Conservation (phyloP, 2,329 filamentous ascomycete genomes). For the Aspergillaceae sp. region DNA sequence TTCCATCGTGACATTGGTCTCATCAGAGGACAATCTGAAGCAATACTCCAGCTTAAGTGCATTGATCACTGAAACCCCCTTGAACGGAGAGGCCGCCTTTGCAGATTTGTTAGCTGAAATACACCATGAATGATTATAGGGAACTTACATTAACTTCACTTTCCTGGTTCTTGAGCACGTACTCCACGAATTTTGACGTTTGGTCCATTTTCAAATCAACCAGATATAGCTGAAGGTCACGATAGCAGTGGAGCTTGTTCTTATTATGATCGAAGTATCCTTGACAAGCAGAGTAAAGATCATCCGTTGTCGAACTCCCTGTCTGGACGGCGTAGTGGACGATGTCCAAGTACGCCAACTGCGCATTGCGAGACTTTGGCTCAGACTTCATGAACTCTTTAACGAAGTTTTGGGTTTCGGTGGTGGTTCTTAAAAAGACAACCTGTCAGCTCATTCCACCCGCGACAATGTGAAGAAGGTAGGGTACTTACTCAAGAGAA, state of each 20-base stretch:
- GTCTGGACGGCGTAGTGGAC: constrained; percentile 17
- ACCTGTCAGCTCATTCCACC: constrained; percentile 4
- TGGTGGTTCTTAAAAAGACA: constrained; percentile 17
- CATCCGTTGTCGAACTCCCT: constrained; percentile 17
- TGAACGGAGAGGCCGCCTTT: constrained; percentile 8
- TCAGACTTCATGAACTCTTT: constrained; percentile 23
- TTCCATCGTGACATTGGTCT: constrained; percentile 15
- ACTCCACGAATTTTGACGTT: constrained; percentile 19
- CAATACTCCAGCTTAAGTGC: constrained; percentile 37
- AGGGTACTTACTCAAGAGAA: constrained; percentile 24
- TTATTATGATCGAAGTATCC: constrained; percentile 35
- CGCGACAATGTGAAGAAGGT: neutral
- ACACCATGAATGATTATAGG: neutral
- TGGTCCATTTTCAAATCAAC: constrained; percentile 19
- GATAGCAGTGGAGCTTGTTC: constrained; percentile 38
- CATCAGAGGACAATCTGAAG: constrained; percentile 27
- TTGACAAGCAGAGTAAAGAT: constrained; percentile 31
- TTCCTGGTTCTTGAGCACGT: constrained; percentile 14
- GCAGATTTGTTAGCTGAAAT: neutral
- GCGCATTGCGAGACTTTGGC: constrained; percentile 36
- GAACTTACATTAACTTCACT: constrained; percentile 17
- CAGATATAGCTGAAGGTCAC: constrained; percentile 33
- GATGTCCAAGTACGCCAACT: constrained; percentile 29
- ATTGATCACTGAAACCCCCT: constrained; percentile 31
- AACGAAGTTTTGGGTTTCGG: constrained; percentile 26